Base-by-base conservation (phyloP, 345 rosid genomes). In the Eutrema japonicum region DNA sequence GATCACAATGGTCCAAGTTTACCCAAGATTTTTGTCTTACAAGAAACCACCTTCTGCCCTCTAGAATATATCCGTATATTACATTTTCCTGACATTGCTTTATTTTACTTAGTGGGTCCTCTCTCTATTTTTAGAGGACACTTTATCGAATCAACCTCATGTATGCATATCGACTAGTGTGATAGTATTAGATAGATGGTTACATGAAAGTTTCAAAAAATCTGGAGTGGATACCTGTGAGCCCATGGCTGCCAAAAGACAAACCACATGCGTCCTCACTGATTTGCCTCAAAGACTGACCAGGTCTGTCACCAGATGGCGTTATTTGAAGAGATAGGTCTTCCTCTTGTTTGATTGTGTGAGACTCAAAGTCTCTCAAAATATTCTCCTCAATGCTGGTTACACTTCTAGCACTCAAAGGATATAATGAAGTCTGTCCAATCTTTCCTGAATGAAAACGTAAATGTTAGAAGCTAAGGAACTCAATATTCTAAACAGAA, bases 241-340 rank as follows among this genome's bases (percentile, higher is more conserved):
- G 88, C 66, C 86, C 89, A 67, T 83, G 89, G 67, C 82, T 82
- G 58, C 92, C 97, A 81, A 94, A 87, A 70, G 85, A 87, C 79
- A 91, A 83, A 85, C 89, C 80, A 75, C 75, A 52, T 56, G 68
- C 68, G 43, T 87, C 92, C 66, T 76, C 90, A 63, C 79, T 84
- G 76, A 53, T 85, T 84, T 68, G 76, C 73, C 80, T 77, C 52
- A 64, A 69, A 72, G 82, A 65, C 78, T 82, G 82, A 29, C 71
- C 80, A 7, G 80, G 64, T 71, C 70, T 72, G 14, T 81, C 81
- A 67, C 68, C 64, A 58, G 82, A 73, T 47, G 85, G 73, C 72
- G 53, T 77, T 57, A 55, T 78, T 60, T 86, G 82, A 54, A 83
- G 73, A n/a, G 82, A 53, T 53, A 86, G 68, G 55, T 73, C 76